These are phyloP conservation scores for Ascochyta lentis DNA, from an alignment of 2,329 filamentous ascomycete species.

Conservation along the genomic window DNA sequence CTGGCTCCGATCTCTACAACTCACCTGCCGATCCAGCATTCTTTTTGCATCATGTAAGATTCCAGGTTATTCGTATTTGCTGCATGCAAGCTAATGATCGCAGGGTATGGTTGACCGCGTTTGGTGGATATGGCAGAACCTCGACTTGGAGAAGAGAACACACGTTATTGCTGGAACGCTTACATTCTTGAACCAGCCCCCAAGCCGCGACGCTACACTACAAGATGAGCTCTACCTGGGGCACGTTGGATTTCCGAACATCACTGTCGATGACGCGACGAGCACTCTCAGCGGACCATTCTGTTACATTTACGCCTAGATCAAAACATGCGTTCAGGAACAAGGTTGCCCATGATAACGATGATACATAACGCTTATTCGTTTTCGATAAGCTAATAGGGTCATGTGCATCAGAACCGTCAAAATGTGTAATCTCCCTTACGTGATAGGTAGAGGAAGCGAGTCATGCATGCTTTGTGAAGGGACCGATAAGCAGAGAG, in stretches of 20 bases:
- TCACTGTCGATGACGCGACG: slow-evolving; percentile 48
- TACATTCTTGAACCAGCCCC: slow-evolving; percentile 48
- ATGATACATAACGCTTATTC: too few species aligned
- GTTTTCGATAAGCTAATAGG: too few species aligned
- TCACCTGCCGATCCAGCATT: slow-evolving; percentile 47
- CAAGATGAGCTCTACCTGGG: slow-evolving; percentile 11
- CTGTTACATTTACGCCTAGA: slow-evolving; percentile 51
- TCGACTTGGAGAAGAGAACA: slow-evolving; percentile 45
- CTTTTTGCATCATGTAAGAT: slow-evolving; percentile 51
- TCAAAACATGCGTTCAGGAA: too few species aligned
- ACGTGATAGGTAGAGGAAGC: too few species aligned
- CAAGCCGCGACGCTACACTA: slow-evolving; percentile 19
- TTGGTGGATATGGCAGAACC: slow-evolving; percentile 58
- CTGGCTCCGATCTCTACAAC: slow-evolving; percentile 51
- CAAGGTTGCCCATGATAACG: too few species aligned
- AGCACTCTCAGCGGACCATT: slow-evolving; percentile 53
- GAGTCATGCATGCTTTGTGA: too few species aligned
- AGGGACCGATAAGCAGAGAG: too few species aligned
- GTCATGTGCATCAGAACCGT: too few species aligned
- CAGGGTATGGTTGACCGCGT: slow-evolving; percentile 53
- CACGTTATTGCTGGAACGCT: slow-evolving; percentile 51
- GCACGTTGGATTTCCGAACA: slow-evolving; percentile 17
- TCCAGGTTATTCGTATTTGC: too few species aligned
- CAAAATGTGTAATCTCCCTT: too few species aligned
- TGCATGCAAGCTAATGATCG: too few species aligned